These are phyloP conservation scores for Penicillium lividum DNA, from an alignment of 495 filamentous ascomycete species.

Conservation along the genomic window DNA sequence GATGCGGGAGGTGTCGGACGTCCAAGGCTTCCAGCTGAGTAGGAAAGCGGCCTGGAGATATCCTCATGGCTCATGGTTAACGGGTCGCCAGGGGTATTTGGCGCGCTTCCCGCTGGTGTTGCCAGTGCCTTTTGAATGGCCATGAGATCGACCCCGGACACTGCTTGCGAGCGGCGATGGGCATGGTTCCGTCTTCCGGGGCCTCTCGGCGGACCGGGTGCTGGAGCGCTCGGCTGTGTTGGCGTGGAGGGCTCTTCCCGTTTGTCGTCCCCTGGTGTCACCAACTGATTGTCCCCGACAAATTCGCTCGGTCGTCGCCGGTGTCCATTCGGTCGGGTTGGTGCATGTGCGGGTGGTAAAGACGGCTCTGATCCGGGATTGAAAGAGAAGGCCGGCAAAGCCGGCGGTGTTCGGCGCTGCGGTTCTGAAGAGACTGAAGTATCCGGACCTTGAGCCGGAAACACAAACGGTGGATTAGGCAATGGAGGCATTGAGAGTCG, in stretches of 20 bases:
- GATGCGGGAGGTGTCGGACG: constrained; percentile 39
- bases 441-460: constrained; percentile 54
- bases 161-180: constrained; percentile 82
- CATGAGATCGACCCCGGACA: constrained; percentile 80
- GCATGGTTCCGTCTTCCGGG: constrained; percentile 69
- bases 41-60: constrained; percentile 36
- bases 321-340: constrained; percentile 51
- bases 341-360: constrained; percentile 31
- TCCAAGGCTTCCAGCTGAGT: constrained; percentile 35
- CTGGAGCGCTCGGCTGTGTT: constrained; percentile 50
- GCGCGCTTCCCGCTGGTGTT: constrained; percentile 61
- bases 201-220: constrained; percentile 46
- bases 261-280: constrained; percentile 63
- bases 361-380: constrained; percentile 52
- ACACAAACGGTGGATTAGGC: constrained; percentile 73
- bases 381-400: constrained; percentile 65
- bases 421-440: constrained; percentile 13
- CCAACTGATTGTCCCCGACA: constrained; percentile 69
- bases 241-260: constrained; percentile 52
- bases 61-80: constrained; percentile 32
- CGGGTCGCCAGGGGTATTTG: constrained; percentile 62
- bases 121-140: constrained; percentile 64
- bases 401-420: constrained; percentile 33
- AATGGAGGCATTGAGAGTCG: constrained; percentile 48
- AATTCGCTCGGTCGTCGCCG: constrained; percentile 76